These are phyloP conservation scores for Sequoiadendron giganteum DNA, from an alignment of 75 land plant species.

Conservation along the genomic window DNA sequence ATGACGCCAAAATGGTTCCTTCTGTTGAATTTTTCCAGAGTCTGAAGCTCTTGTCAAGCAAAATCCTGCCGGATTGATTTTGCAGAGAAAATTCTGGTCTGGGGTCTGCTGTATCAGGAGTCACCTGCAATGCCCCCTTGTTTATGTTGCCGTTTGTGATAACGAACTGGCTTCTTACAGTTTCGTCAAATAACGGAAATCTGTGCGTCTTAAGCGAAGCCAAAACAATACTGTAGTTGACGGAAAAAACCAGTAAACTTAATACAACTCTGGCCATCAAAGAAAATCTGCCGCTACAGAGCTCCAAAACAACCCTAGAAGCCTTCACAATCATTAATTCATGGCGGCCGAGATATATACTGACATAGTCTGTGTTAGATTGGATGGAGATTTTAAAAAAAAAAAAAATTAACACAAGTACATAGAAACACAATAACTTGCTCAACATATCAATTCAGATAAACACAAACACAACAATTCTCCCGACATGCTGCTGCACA, in stretches of 20 bases:
- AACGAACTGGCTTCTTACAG: constrained; percentile 9
- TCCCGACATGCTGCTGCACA: too few species aligned
- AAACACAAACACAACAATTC: too few species aligned
- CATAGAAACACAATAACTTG: too few species aligned
- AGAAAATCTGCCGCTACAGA: not conserved
- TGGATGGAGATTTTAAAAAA: too few species aligned
- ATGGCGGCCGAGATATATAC: not conserved
- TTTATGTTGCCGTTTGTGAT: constrained; percentile 1
- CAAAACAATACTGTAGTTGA: not conserved
- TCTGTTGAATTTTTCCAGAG: constrained; percentile 6
- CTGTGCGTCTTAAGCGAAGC: not conserved
- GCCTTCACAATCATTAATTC: not conserved
- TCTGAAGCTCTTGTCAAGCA: not conserved
- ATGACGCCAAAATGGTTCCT: constrained; percentile 21
- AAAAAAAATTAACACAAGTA: too few species aligned
- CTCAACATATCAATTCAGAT: too few species aligned
- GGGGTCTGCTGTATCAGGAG: not conserved
- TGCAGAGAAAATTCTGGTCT: not conserved
- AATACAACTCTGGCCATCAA: not conserved
- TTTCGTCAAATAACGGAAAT: not conserved
- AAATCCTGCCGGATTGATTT: constrained; percentile 17
- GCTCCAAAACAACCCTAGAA: not conserved
- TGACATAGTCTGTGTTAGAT: too few species aligned
- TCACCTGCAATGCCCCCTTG: constrained; percentile 16
- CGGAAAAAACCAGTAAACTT: not conserved